Base-by-base conservation (phyloP, 768 basidiomycete genomes). In the Tulasnella sp. region DNA sequence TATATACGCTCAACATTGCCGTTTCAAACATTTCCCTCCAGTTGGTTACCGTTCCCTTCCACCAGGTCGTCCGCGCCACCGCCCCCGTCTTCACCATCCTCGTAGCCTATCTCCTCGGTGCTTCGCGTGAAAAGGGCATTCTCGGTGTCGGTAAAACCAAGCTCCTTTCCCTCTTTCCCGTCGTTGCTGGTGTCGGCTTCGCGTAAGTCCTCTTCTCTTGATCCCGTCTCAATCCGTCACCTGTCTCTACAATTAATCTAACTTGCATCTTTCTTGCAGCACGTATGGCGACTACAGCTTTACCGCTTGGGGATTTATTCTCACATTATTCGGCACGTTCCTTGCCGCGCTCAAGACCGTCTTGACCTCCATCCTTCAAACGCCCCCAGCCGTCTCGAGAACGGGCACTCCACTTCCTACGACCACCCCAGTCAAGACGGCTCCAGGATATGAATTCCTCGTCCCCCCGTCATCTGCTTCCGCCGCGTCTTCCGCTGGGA, bases 221-320 rank as follows among this genome's bases (percentile, higher is more conserved):
- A 9, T 39, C 21, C 37, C 11, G 59, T 62, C 41, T 8, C 46
- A 6, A 23, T 23, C 41, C 41, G 39, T 31, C 48, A 6, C 45
- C 31, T 19, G 34, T 25, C 2, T 25, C 19, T 27, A 31, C 37
- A 19, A 43, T 52, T 9, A 19, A 9, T 25, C 11, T 21, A 53
- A 23, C 14, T 60, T 50, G 31, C 46, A 32, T 36, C 36, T 19
- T 54, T 53, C 15, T 58, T 57, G 29, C 63, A 92, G 89, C 11
- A 96, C 92, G 5, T 94, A 90, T 57, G 96, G 93, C 53, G 93
- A 97, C 66, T 98, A 96, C 70, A 85, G 89, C 64, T 96, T 85
- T 69, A 96, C 91, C 0, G 68, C 74, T 2, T 80, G 79, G 68
- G 96, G 96, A 4, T 79, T 98, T 58, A 63, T 87, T 65, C 75